Evolutionary conservation across 2,329 filamentous ascomycete genomes (phyloP).

Genomic region (Sporothrix schenckii): DNA sequence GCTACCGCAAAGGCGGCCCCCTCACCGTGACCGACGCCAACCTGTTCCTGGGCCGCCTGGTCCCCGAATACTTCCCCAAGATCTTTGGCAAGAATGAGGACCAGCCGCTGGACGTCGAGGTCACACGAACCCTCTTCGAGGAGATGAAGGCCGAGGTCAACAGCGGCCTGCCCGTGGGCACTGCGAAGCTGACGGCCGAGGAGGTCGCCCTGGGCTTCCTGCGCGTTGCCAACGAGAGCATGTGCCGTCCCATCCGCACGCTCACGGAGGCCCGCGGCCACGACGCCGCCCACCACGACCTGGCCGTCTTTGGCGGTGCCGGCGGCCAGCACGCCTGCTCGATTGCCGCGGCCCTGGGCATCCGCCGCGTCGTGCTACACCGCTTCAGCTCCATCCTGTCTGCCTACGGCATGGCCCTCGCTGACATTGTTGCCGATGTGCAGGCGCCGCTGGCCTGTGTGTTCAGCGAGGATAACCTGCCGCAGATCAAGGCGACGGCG

Average conservation of each 20-base stretch:
- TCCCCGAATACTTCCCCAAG: conserved; percentile 65
- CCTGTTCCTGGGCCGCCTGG: conserved; percentile 60
- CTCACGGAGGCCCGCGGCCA: conserved; percentile 92
- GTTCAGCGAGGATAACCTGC: conserved; percentile 55
- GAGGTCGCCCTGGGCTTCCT: conserved; percentile 66
- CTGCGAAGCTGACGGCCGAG: conserved; percentile 52
- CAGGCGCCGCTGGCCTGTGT: conserved; percentile 72
- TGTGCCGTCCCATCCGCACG: conserved; percentile 79
- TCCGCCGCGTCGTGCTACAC: conserved; percentile 81
- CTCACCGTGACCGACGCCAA: conserved; percentile 64
- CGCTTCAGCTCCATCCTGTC: conserved; percentile 85
- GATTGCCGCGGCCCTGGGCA: conserved; percentile 80
- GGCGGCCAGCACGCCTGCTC: conserved; percentile 89
- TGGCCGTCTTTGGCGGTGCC: conserved; percentile 89
- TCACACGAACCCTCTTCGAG: conserved; percentile 74
- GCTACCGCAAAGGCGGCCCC: conserved; percentile 62
- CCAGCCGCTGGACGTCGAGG: conserved; percentile 73
- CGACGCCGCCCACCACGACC: conserved; percentile 83
- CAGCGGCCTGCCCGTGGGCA: conserved; percentile 59
- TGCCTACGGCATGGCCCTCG: conserved; percentile 88
- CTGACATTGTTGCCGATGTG: conserved; percentile 86
- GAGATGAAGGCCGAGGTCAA: conserved; percentile 81
- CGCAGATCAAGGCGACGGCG: not conserved
- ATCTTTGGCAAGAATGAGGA: conserved; percentile 70
- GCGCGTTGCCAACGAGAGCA: conserved; percentile 70